Conservation (phyloP, 179 eudicot species). For the Beta lomatogona region DNA sequence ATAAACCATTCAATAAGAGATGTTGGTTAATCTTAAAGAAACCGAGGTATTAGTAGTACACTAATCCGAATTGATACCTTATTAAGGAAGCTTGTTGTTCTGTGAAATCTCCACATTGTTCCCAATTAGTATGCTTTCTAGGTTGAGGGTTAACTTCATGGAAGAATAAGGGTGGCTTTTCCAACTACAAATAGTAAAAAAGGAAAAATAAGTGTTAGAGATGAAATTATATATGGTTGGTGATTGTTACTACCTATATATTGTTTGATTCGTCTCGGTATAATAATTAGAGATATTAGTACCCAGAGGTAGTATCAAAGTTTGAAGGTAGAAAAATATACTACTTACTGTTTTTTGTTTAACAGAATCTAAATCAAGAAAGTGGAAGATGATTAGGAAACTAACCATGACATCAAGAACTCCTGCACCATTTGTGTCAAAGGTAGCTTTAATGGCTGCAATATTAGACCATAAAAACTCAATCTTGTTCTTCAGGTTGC, state of each 20-base stretch:
- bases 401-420: constrained; percentile 57
- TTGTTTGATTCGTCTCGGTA: too few species aligned
- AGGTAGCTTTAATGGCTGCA: constrained; percentile 44
- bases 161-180: constrained; percentile 49
- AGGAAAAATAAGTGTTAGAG: background rate
- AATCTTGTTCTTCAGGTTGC: constrained; percentile 61
- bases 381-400: background rate
- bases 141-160: constrained; percentile 57
- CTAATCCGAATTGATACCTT: constrained; percentile 37
- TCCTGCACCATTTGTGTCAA: constrained; percentile 12
- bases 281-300: too few species aligned
- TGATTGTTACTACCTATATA: too few species aligned
- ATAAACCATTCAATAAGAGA: too few species aligned
- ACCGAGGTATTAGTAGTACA: too few species aligned
- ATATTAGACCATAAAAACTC: constrained; percentile 71
- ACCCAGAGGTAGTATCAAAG: too few species aligned
- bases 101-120: constrained; percentile 53
- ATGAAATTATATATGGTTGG: too few species aligned
- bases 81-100: constrained; percentile 47
- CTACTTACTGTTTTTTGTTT: too few species aligned
- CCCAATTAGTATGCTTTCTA: constrained; percentile 70
- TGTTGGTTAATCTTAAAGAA: too few species aligned
- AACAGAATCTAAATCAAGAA: too few species aligned
- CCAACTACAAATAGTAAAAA: constrained; percentile 38
- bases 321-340: too few species aligned